Base-by-base conservation (phyloP, 257 asterid species). In the Eucommia ulmoides region DNA sequence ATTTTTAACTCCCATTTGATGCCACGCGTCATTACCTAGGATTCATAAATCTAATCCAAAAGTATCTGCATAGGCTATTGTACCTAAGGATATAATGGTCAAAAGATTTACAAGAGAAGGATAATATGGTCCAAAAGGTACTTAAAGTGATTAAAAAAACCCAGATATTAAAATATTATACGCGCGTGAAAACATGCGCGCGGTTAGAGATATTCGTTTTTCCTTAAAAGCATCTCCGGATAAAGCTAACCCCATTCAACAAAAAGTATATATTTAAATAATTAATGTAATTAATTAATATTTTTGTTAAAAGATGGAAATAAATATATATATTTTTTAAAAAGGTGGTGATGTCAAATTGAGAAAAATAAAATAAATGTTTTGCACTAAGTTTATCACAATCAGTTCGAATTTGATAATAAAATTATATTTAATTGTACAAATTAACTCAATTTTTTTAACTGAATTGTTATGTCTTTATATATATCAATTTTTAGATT, bases 151-250 rank as follows among this genome's bases (percentile, higher is more conserved):
- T n/a, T n/a, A n/a, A n/a, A n/a, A 26, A 20, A 0, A 25, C n/a
- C 25, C 19, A 18, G 38, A 47, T 33, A 56, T 42, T 33, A 41
- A 21, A 60, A 35, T 58, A 59, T 41, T 50, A 35, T n/a, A n/a
- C 62, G 54, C 59, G 69, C 79, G 62, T 67, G 81, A 61, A 24
- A 24, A n/a, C 24, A 20, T 45, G 54, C 65, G 53, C 23, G 41
- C 24, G 52, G 59, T 26, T 44, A 24, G 51, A 53, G 33, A 17
- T 67, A 66, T 58, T 65, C 66, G 29, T 51, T 51, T 56, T 56
- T 26, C 66, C 76, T 70, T 65, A 71, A 79, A 79, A 79, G 88
- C 79, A 75, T 73, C 58, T 60, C 53, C 53, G 26, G 19, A 66
- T 56, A 78, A 74, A 74, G 82, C 75, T 60, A 59, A 55, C 48